phyloP scores from a whole-genome alignment of 345 rosid species.

The Hirschfeldia incana region DNA sequence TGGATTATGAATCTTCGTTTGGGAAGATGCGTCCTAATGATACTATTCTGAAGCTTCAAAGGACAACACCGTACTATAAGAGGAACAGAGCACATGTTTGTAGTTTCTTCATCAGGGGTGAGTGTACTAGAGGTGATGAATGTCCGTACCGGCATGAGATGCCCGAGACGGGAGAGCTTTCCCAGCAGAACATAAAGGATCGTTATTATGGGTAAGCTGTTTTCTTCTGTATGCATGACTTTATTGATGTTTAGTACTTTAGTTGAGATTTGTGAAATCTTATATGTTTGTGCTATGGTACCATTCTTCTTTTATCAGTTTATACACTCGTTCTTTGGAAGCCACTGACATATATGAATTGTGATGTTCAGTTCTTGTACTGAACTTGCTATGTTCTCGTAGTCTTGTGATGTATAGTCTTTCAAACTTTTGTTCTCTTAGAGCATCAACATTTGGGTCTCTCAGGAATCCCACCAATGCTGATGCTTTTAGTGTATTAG shows the following conservation, averaged over 20 bases:
- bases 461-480: background rate
- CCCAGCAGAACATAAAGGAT: conserved; percentile 95
- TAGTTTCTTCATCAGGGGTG: conserved; percentile 90
- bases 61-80: conserved; percentile 90
- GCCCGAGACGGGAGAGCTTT: conserved; percentile 90
- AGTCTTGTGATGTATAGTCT: too few relatives aligned
- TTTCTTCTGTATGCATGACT: conserved; percentile 16
- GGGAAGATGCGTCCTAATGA: conserved; percentile 86
- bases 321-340: background rate
- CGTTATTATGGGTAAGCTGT: conserved; percentile 87
- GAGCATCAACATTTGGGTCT: background rate
- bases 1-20: conserved; percentile 93
- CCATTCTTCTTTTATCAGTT: background rate
- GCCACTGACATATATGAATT: background rate
- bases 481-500: background rate
- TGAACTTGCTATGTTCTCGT: background rate
- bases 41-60: conserved; percentile 89
- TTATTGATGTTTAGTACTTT: background rate
- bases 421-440: background rate
- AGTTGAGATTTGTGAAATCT: background rate
- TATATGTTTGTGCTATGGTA: background rate
- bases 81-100: conserved; percentile 94
- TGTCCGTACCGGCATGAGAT: conserved; percentile 98
- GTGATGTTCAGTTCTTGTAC: background rate
- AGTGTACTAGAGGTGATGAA: conserved; percentile 94